Conservation (phyloP, 73 alveolate genomes). For the Paramecium primaurelia region DNA sequence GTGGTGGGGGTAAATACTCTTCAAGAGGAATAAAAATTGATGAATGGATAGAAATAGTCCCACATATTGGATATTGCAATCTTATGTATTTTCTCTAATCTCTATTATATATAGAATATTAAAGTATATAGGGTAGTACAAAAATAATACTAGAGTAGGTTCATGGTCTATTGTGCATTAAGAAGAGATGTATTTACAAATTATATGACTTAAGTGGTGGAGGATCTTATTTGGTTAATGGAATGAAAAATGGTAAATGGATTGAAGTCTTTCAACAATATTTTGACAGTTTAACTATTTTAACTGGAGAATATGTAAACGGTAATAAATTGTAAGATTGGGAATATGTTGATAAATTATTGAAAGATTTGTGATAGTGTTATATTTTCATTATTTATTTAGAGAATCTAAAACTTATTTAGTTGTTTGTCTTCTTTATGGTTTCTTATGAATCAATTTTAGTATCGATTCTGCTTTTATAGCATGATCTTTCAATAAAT, state of each 20-base stretch:
- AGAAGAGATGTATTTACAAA: background rate
- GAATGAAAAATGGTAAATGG: background rate
- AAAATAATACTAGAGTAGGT: background rate
- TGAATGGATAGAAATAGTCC: background rate
- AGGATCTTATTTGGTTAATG: background rate
- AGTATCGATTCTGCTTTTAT: background rate
- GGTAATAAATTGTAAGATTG: background rate
- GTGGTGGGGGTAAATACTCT: background rate
- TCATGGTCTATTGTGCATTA: background rate
- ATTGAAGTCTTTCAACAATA: background rate
- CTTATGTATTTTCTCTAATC: background rate
- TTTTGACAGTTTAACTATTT: background rate
- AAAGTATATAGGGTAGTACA: background rate
- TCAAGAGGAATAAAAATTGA: background rate
- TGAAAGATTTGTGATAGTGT: conserved; percentile 10
- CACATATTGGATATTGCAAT: conserved; percentile 4
- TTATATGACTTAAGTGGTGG: background rate
- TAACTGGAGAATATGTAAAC: background rate
- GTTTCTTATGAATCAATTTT: background rate
- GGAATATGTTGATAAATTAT: background rate
- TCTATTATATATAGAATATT: background rate
- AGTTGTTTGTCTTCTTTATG: background rate
- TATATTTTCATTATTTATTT: background rate
- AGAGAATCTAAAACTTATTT: background rate
- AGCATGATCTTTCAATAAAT: background rate